A percentile compares a stretch with the other conserved stretches of the same genome.
These are phyloP conservation scores for Pelargonium cotyledonis DNA, from an alignment of 441 rosid species.

Conservation along the genomic window DNA sequence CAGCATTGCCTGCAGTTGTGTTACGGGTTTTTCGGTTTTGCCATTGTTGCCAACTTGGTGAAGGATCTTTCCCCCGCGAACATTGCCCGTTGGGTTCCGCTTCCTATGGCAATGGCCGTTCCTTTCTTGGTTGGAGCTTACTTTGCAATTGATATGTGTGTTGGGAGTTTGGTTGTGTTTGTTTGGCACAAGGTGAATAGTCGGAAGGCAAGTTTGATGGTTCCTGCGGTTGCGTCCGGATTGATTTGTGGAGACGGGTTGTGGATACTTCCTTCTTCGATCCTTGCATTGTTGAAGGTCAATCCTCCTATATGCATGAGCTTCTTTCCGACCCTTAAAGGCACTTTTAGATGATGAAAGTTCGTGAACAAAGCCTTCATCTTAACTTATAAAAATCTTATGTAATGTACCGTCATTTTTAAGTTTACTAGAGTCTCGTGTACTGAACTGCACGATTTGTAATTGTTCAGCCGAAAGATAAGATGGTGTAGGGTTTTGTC, in stretches of 20 bases:
- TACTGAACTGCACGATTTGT: too few species aligned
- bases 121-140: slow-evolving; percentile 87
- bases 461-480: too few species aligned
- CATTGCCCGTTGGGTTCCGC: slow-evolving; percentile 61
- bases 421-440: too few species aligned
- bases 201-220: slow-evolving; percentile 50
- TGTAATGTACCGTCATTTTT: too few species aligned
- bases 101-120: slow-evolving; percentile 96
- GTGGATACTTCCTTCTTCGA: slow-evolving; percentile 81
- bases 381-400: too few species aligned
- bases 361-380: too few species aligned
- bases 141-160: slow-evolving; percentile 84
- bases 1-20: slow-evolving; percentile 76
- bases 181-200: slow-evolving; percentile 57
- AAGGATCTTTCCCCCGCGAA: slow-evolving; percentile 45
- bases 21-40: slow-evolving; percentile 71
- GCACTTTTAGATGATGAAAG: too few species aligned
- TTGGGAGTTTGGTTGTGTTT: slow-evolving; percentile 71
- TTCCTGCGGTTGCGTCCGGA: slow-evolving; percentile 87
- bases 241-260: slow-evolving; percentile 87
- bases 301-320: slow-evolving; percentile 80
- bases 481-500: too few species aligned
- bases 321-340: slow-evolving; percentile 28
- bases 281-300: slow-evolving; percentile 63
- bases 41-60: slow-evolving; percentile 45